phyloP scores from a whole-genome alignment of 2,329 filamentous ascomycete species.

The Trichoderma polysporum region DNA sequence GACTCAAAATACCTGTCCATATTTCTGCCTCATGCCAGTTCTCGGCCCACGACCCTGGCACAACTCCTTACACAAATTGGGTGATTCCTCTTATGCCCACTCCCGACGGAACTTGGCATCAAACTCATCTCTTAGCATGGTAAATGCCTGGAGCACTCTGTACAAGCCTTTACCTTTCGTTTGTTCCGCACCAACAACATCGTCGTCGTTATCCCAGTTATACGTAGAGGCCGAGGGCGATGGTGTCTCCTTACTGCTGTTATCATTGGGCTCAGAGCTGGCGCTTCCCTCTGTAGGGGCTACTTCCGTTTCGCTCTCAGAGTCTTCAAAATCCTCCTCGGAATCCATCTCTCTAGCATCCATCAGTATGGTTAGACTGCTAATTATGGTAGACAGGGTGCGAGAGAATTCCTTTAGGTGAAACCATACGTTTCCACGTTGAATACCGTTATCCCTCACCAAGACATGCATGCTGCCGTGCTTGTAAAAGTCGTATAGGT shows the following conservation, averaged over 20 bases:
- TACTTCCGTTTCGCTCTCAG: conserved; percentile 36
- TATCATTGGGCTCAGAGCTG: not conserved
- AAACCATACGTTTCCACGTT: conserved; percentile 69
- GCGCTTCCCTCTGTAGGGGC: not conserved
- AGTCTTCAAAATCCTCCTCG: conserved; percentile 46
- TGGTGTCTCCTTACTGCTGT: conserved; percentile 25
- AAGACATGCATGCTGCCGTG: conserved; percentile 65
- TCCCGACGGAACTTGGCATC: conserved; percentile 62
- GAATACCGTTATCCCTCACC: conserved; percentile 64
- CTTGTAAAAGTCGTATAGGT: conserved; percentile 75
- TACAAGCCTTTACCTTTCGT: conserved; percentile 48
- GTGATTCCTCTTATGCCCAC: conserved; percentile 43
- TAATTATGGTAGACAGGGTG: conserved; percentile 69
- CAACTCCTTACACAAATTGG: not conserved
- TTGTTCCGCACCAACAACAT: conserved; percentile 13
- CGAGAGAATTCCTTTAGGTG: conserved; percentile 59
- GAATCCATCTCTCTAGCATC: conserved; percentile 34
- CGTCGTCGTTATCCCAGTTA: conserved; percentile 22
- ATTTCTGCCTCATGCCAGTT: not conserved
- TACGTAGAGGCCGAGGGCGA: not conserved
- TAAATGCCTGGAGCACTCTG: conserved; percentile 60
- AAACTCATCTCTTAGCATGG: conserved; percentile 57
- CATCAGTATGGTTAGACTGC: conserved; percentile 58
- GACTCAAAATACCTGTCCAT: no score
- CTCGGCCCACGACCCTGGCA: not conserved